A percentile compares a stretch with the other conserved stretches of the same genome.
Evolutionary conservation across 2,329 filamentous ascomycete species (phyloP).

Genomic region (Penicillium sp.): DNA sequence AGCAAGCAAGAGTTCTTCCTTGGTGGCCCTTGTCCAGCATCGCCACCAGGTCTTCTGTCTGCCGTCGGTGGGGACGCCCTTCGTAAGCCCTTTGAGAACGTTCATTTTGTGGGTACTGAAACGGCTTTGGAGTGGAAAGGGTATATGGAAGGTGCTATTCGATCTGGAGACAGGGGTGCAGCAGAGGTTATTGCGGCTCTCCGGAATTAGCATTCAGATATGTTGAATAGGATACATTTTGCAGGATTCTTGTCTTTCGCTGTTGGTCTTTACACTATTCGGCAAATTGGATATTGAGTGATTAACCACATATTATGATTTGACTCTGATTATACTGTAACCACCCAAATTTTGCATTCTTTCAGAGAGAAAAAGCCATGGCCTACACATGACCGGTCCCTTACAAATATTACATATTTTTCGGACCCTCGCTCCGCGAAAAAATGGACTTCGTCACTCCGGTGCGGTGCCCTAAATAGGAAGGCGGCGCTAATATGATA

Average conservation of each 20-base stretch:
- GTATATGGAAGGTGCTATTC: slow-evolving; percentile 63
- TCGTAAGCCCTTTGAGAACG: slow-evolving; percentile 43
- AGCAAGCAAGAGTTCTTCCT: slow-evolving; percentile 42
- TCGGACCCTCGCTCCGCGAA: no score
- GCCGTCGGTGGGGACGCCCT: slow-evolving; percentile 37
- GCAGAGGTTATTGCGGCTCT: slow-evolving; percentile 12
- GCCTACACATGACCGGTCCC: not conserved
- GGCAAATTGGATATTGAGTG: not conserved
- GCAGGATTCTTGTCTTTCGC: not conserved
- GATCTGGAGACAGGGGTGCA: slow-evolving; percentile 56
- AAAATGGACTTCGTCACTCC: not conserved
- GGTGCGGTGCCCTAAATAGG: not conserved
- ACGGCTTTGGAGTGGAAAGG: slow-evolving; percentile 59
- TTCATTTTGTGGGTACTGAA: slow-evolving; percentile 62
- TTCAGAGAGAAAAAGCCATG: not conserved
- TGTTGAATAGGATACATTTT: not conserved
- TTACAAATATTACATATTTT: no score
- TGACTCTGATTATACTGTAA: not conserved
- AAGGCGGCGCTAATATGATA: not conserved
- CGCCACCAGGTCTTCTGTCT: slow-evolving; percentile 46
- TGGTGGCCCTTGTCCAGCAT: slow-evolving; percentile 47
- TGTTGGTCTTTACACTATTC: not conserved
- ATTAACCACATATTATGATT: not conserved
- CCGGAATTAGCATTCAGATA: not conserved
- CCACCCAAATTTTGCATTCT: not conserved